Percentiles rank a stretch among this genome's conserved stretches.
phyloP scores from a whole-genome alignment of 495 filamentous ascomycete species.

The Extremus antarcticus region DNA sequence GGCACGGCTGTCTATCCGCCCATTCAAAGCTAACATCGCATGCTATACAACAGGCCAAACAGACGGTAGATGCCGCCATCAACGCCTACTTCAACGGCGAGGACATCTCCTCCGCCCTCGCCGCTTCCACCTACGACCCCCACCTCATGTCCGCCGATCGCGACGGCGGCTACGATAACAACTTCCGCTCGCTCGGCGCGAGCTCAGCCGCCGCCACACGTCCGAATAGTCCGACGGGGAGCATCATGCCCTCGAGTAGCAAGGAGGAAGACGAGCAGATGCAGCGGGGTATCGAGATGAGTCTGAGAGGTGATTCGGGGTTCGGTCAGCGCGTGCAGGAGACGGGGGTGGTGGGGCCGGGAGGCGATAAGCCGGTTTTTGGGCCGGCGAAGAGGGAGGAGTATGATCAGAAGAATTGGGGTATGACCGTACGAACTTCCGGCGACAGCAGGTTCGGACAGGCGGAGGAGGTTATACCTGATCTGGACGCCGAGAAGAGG shows the following conservation, averaged over 20 bases:
- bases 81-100: conserved; percentile 12
- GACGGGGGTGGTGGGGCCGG: conserved; percentile 4
- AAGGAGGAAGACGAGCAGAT: conserved; percentile 14
- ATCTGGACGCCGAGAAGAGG: conserved; percentile 6
- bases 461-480: conserved; percentile 8
- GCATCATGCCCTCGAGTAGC: not conserved
- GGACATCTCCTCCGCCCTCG: conserved; percentile 1
- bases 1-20: no score
- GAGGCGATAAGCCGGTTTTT: conserved; percentile 2
- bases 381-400: conserved; percentile 17
- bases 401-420: conserved; percentile 15
- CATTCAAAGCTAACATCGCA: no score
- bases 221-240: not conserved
- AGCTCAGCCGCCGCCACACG: conserved; percentile 1
- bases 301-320: not conserved
- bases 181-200: not conserved
- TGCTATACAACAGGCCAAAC: conserved; percentile 4
- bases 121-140: conserved; percentile 7
- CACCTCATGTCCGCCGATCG: conserved; percentile 1
- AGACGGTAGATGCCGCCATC: conserved; percentile 3
- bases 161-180: conserved; percentile 3
- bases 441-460: not conserved
- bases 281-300: conserved; percentile 4
- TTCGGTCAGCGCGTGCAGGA: conserved; percentile 1
- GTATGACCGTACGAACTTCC: not conserved